These are phyloP conservation scores for Musa itinerans DNA, from an alignment of 176 grass and related monocot species.

Conservation along the genomic window DNA sequence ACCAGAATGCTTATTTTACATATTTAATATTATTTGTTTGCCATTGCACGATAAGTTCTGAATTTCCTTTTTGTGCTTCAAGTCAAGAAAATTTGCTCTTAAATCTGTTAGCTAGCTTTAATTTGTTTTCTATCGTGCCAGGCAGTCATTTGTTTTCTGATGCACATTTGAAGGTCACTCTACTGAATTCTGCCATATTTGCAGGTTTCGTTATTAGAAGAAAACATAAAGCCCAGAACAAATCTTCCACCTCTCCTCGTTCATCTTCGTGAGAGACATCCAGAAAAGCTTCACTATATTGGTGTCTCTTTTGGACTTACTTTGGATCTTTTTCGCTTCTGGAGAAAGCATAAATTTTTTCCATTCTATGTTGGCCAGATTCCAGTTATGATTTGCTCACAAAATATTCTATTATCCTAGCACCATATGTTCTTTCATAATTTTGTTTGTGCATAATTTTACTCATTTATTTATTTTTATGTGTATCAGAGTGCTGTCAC, in stretches of 20 bases:
- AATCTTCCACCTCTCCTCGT: slow-evolving; percentile 82
- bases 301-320: slow-evolving; percentile 93
- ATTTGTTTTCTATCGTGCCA: no score
- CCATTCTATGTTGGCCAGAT: slow-evolving; percentile 92
- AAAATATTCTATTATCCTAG: slow-evolving; percentile 5
- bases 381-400: slow-evolving; percentile 42
- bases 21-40: not conserved
- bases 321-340: slow-evolving; percentile 81
- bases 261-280: slow-evolving; percentile 44
- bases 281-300: slow-evolving; percentile 85
- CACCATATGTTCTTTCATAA: slow-evolving; percentile 18
- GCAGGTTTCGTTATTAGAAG: slow-evolving; percentile 84
- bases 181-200: slow-evolving; percentile 7
- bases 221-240: slow-evolving; percentile 65
- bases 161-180: no score
- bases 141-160: not conserved
- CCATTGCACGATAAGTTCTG: not conserved
- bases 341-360: slow-evolving; percentile 77
- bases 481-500: slow-evolving; percentile 79
- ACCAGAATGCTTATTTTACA: not conserved
- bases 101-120: no score
- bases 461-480: slow-evolving; percentile 12
- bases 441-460: slow-evolving; percentile 9
- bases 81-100: not conserved
- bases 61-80: not conserved